Evolutionary conservation across 345 rosid genomes (phyloP), one percentile per base, ranked within the genome.

Genomic region (Citropsis articulata): DNA sequence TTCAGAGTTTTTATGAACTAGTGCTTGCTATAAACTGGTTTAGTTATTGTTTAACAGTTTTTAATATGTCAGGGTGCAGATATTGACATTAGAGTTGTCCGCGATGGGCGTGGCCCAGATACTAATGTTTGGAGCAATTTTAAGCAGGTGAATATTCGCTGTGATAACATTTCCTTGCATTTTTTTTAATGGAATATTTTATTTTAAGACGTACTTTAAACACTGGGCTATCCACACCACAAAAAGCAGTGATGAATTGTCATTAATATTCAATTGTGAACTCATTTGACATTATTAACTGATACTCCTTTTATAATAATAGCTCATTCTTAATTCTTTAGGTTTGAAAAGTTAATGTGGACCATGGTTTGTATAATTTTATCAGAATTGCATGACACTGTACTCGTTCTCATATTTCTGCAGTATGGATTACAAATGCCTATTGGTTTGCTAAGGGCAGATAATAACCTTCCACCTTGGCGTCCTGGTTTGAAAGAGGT

Each of bases 61-160:
- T 55, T 75, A 75, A 76, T 77, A 62, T 1, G 77, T 84, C 85
- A 96, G 98, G 99, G 99, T 79, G 98, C 99, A 80, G 98, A 94
- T 76, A 96, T 96, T 10, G 98, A 96, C 84, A 94, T 96, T 48
- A 87, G 99, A 81, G 98, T 94, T 40, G 97, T 94, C 16, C 97
- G 95, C 69, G 98, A 92, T 85, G 99, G 99, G n/a, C 97, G 92
- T 77, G 98, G 98, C 56, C 98, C 99, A 50, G 90, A 94, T 63
- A 89, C 95, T 83, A 94, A 96, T 84, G 94, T 96, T 53, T 96
- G 99, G 98, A 96, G 97, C 86, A 96, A 96, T 83, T 96, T 96
- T 87, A 92, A 94, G 86, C 99, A 96, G 98, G 99, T 94, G 81
- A 69, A 7, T 42, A 66, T 28, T 31, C 66, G 33, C 7, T 66